phyloP scores from a whole-genome alignment of 257 asterid species.

The Lycium ferocissimum region DNA sequence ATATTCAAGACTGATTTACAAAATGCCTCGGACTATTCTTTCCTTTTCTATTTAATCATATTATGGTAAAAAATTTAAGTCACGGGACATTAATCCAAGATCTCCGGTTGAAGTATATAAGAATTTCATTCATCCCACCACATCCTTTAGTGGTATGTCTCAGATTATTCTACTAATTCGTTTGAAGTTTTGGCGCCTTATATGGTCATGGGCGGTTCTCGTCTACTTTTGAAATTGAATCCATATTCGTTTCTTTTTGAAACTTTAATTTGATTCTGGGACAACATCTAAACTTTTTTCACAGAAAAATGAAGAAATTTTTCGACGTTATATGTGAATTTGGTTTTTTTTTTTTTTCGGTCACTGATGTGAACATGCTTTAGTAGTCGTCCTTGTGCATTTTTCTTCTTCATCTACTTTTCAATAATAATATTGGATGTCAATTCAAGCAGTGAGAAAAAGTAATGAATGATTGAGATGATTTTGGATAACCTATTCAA shows the following conservation, averaged over 20 bases:
- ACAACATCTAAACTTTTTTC: no score
- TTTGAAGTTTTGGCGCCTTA: not conserved
- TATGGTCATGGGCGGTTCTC: no score
- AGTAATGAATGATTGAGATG: constrained; percentile 12
- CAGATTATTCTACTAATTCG: not conserved
- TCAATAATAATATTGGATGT: not conserved
- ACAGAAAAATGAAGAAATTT: no score
- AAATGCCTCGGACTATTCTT: not conserved
- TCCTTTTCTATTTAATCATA: not conserved
- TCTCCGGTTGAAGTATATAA: no score
- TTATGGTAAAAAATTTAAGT: no score
- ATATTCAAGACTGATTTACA: not conserved
- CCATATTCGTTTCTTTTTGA: no score
- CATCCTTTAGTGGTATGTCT: not conserved
- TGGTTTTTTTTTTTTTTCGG: not conserved
- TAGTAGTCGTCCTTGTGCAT: not conserved
- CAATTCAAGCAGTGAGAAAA: not conserved
- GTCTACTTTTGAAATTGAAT: no score
- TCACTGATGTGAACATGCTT: not conserved
- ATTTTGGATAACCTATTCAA: not conserved
- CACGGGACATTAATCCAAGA: no score
- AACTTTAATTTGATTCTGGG: no score
- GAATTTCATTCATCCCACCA: no score
- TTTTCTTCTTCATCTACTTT: not conserved
- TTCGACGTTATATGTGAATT: not conserved